phyloP scores from a whole-genome alignment of 306 rosid genomes.

The Vachellia collinsii region DNA sequence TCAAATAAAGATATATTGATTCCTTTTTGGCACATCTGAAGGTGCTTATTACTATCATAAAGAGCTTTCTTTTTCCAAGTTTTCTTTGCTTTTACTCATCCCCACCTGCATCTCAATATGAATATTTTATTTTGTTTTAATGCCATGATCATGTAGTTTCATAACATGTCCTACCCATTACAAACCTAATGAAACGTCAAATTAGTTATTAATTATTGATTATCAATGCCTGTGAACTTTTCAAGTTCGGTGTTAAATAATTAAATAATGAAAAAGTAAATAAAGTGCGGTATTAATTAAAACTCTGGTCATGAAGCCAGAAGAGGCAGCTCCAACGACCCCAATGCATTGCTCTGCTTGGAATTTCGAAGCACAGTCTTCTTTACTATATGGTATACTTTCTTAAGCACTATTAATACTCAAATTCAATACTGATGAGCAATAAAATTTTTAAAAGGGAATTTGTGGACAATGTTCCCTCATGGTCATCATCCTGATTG shows the following conservation, averaged over 20 bases:
- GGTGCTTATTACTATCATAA: neutral
- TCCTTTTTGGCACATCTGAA: conserved; percentile 8
- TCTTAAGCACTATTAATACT: neutral
- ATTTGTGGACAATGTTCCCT: no score
- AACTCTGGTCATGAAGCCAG: neutral
- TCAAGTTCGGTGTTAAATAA: neutral
- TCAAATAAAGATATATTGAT: neutral
- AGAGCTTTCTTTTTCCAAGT: neutral
- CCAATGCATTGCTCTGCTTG: neutral
- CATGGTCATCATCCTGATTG: neutral
- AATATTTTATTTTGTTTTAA: neutral
- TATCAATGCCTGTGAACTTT: neutral
- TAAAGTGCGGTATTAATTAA: neutral
- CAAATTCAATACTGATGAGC: no score
- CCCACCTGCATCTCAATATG: neutral
- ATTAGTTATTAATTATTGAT: neutral
- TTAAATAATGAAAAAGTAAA: neutral
- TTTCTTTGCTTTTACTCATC: conserved; percentile 22
- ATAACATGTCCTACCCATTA: neutral
- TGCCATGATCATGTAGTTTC: neutral
- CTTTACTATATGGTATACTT: neutral
- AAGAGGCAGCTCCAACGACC: neutral
- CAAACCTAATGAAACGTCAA: neutral
- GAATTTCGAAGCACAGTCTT: neutral
- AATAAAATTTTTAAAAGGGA: no score